These are phyloP conservation scores for Oryza nivara DNA, from an alignment of 176 grass and related monocot species.

Conservation along the genomic window DNA sequence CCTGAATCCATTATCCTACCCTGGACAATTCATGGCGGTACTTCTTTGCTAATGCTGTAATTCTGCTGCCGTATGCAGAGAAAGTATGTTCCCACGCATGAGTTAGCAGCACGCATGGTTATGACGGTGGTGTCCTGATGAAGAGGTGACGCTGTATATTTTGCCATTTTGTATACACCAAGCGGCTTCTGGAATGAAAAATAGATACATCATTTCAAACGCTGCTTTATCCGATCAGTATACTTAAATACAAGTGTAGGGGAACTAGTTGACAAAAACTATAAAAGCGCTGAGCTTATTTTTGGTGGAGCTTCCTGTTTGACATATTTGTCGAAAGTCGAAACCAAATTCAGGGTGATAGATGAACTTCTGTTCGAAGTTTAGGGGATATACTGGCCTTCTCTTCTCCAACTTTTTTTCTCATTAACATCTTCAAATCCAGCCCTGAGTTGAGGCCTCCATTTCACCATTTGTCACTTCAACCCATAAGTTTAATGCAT, in stretches of 20 bases:
- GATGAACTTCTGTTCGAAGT: background rate
- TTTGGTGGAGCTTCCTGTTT: background rate
- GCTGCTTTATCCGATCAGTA: background rate
- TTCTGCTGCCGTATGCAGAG: constrained; percentile 33
- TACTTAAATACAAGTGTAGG: background rate
- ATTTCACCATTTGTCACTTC: background rate
- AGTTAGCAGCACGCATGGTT: constrained; percentile 27
- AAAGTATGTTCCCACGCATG: constrained; percentile 59
- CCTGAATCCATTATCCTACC: background rate
- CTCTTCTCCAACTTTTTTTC: too few species aligned
- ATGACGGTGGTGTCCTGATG: background rate
- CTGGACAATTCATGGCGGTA: background rate
- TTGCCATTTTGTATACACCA: constrained; percentile 27
- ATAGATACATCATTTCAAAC: constrained; percentile 3
- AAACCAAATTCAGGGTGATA: too few species aligned
- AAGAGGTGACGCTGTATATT: constrained; percentile 9
- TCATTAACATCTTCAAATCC: background rate
- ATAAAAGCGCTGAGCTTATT: background rate
- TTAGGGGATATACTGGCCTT: background rate
- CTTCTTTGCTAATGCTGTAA: constrained; percentile 10
- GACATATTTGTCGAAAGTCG: too few species aligned
- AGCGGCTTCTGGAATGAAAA: background rate
- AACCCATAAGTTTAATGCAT: background rate
- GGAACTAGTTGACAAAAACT: background rate
- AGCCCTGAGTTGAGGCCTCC: background rate